phyloP scores from a whole-genome alignment of 179 eudicot genomes.

The Heliamphora pulchella region DNA sequence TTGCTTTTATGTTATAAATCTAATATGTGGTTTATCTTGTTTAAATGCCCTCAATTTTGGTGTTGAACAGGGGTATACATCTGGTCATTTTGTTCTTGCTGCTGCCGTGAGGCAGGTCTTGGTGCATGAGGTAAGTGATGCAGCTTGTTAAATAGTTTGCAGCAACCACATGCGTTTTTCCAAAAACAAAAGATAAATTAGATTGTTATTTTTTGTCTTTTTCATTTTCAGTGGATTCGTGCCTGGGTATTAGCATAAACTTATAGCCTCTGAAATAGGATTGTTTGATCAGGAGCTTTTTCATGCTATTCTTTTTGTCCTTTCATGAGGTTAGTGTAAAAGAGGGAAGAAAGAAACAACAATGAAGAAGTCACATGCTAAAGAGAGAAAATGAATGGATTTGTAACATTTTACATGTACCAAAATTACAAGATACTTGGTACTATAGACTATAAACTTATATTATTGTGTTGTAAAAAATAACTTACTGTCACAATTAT shows the following conservation, averaged over 20 bases:
- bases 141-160: slow-evolving; percentile 1
- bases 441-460: not conserved
- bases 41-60: slow-evolving; percentile 11
- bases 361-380: not conserved
- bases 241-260: not conserved
- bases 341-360: not conserved
- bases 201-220: not conserved
- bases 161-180: not conserved
- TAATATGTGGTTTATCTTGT: slow-evolving; percentile 3
- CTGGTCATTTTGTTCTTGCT: slow-evolving; percentile 56
- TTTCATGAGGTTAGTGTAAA: not conserved
- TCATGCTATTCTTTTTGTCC: not conserved
- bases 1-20: not conserved
- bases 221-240: not conserved
- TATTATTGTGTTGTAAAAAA: not conserved
- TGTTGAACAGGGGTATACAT: slow-evolving; percentile 50
- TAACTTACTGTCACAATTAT: not conserved
- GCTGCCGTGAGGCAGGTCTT: slow-evolving; percentile 80
- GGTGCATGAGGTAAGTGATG: slow-evolving; percentile 69
- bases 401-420: not conserved
- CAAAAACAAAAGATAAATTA: not conserved
- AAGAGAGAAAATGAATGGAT: not conserved
- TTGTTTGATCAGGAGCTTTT: not conserved
- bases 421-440: not conserved
- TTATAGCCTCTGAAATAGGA: not conserved